Evolutionary conservation across 768 basidiomycete species (phyloP).

Genomic region (Macrolepiota albuminosa): DNA sequence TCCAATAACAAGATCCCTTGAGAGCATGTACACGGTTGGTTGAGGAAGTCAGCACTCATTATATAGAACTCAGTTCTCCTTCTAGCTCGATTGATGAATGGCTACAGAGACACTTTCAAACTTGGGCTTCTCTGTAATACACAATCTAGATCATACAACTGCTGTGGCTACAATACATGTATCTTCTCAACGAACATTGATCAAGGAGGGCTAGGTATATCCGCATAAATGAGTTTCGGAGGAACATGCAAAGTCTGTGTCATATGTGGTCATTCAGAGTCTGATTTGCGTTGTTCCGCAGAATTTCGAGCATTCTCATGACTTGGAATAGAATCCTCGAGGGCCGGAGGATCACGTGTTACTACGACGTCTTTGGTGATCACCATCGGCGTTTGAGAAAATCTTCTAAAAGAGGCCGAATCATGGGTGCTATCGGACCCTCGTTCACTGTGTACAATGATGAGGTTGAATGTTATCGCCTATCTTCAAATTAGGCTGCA

Average conservation of each 20-base stretch:
- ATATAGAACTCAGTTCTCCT: not conserved
- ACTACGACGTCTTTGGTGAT: slow-evolving; percentile 12
- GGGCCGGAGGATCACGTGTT: not conserved
- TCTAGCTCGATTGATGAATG: not conserved
- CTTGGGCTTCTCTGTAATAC: not conserved
- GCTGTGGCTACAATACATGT: not conserved
- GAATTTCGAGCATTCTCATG: not conserved
- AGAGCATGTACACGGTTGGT: not conserved
- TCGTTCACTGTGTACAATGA: slow-evolving; percentile 6
- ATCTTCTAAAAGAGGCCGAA: not conserved
- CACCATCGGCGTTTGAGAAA: slow-evolving; percentile 2
- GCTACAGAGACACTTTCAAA: not conserved
- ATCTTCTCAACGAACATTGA: not conserved
- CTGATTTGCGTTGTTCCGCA: not conserved
- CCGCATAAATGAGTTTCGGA: not conserved
- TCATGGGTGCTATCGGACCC: not conserved
- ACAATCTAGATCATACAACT: not conserved
- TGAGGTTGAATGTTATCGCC: slow-evolving; percentile 13
- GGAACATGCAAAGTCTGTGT: not conserved
- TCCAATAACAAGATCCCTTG: too few species aligned
- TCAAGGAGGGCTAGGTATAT: not conserved
- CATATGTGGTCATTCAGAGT: not conserved
- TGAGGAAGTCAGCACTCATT: not conserved
- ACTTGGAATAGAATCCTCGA: not conserved
- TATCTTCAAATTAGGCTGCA: not conserved